Conservation (phyloP, 805 yeast genomes). For the Danielia oregonensis region DNA sequence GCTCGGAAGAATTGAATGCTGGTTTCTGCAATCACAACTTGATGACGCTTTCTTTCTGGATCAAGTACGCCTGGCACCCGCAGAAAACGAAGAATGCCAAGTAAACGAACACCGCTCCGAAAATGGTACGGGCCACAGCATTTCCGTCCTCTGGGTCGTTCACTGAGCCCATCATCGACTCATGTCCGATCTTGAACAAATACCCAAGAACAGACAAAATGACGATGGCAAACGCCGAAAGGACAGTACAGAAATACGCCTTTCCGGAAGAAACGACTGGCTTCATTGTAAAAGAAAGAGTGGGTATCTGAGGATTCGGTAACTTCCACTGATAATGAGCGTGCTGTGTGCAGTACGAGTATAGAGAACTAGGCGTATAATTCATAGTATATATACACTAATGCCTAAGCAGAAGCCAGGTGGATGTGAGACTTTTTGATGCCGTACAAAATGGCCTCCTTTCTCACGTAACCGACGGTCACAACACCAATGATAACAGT, state of each 20-base stretch:
- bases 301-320: neutral
- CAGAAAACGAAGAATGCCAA: slow-evolving; percentile 79
- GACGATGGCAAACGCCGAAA: slow-evolving; percentile 88
- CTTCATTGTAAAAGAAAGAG: slow-evolving; percentile 26
- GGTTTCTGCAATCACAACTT: slow-evolving; percentile 24
- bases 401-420: neutral
- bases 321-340: slow-evolving; percentile 1
- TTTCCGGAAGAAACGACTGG: slow-evolving; percentile 57
- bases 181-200: slow-evolving; percentile 76
- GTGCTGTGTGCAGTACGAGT: neutral
- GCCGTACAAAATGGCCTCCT: slow-evolving; percentile 8
- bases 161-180: slow-evolving; percentile 88
- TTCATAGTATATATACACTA: neutral
- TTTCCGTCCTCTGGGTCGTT: slow-evolving; percentile 90
- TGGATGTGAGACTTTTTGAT: slow-evolving; percentile 4
- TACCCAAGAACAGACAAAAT: slow-evolving; percentile 82
- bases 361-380: neutral
- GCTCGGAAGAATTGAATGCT: neutral
- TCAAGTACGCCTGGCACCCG: slow-evolving; percentile 73
- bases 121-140: slow-evolving; percentile 88
- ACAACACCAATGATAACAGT: slow-evolving; percentile 42
- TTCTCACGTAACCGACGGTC: slow-evolving; percentile 37
- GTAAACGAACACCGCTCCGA: slow-evolving; percentile 85
- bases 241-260: slow-evolving; percentile 93
- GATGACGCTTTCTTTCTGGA: slow-evolving; percentile 64